Evolutionary conservation across 495 filamentous ascomycete species (phyloP).

Genomic region (Pseudotulostoma volvatum): DNA sequence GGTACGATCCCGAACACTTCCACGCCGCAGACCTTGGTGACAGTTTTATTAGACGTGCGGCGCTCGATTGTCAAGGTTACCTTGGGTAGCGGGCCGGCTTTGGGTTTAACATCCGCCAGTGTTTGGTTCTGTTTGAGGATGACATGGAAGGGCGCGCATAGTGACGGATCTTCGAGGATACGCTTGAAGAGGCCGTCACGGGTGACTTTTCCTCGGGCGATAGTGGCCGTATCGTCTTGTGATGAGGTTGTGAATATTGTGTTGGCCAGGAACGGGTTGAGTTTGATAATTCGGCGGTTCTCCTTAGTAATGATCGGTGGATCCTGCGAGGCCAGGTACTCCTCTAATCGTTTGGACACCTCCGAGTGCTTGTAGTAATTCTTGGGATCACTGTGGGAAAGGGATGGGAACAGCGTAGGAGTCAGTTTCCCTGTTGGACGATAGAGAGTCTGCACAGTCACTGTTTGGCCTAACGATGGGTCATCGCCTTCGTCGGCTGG

Average conservation of each 20-base stretch:
- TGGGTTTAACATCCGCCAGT: slow-evolving; percentile 39
- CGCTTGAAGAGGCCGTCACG: slow-evolving; percentile 49
- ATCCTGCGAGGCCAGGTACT: slow-evolving; percentile 35
- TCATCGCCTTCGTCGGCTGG: slow-evolving; percentile 25
- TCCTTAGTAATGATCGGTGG: slow-evolving; percentile 36
- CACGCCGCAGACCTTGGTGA: slow-evolving; percentile 46
- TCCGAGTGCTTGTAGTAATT: slow-evolving; percentile 38
- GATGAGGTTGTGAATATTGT: slow-evolving; percentile 36
- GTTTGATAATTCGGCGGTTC: slow-evolving; percentile 47
- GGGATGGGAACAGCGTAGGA: slow-evolving; percentile 35
- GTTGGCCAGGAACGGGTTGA: slow-evolving; percentile 48
- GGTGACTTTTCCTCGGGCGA: slow-evolving; percentile 41
- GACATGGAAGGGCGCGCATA: slow-evolving; percentile 33
- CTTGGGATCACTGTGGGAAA: slow-evolving; percentile 25
- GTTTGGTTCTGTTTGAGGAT: slow-evolving; percentile 40
- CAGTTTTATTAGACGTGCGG: slow-evolving; percentile 50
- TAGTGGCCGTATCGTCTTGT: slow-evolving; percentile 36
- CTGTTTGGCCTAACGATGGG: slow-evolving; percentile 37
- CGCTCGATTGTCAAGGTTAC: slow-evolving; percentile 43
- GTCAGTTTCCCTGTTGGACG: slow-evolving; percentile 39
- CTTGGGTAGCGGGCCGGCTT: slow-evolving; percentile 44
- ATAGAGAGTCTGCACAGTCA: slow-evolving; percentile 38
- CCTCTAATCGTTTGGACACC: slow-evolving; percentile 22
- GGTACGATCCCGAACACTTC: slow-evolving; percentile 49
- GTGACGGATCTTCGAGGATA: slow-evolving; percentile 32